Conservation (phyloP, 1,284 basidiomycete species). For the Coniferiporia sulphurascens region DNA sequence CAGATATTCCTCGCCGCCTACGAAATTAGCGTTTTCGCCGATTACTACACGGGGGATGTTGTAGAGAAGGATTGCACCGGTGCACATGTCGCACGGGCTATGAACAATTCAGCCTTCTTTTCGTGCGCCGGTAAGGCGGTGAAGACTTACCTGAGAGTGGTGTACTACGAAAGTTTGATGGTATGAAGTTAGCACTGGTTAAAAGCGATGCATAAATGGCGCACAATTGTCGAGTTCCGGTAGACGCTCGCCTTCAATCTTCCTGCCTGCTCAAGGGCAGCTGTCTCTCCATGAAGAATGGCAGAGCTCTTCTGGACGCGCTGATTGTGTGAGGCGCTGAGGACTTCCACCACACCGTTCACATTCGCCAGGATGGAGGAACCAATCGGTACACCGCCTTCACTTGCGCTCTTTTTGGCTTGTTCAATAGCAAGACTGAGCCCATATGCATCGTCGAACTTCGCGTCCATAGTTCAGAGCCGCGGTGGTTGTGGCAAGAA, state of each 20-base stretch:
- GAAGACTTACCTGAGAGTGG: constrained; percentile 43
- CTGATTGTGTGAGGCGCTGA: constrained; percentile 48
- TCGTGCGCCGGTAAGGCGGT: neutral
- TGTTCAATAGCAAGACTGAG: constrained; percentile 35
- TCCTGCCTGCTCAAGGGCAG: constrained; percentile 47
- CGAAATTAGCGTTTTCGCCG: constrained; percentile 49
- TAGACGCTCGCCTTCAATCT: constrained; percentile 40
- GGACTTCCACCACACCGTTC: constrained; percentile 26
- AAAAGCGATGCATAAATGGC: constrained; percentile 18
- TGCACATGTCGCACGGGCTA: constrained; percentile 61
- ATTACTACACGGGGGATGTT: constrained; percentile 57
- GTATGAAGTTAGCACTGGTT: neutral
- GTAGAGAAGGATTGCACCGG: constrained; percentile 55
- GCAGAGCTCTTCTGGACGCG: constrained; percentile 50
- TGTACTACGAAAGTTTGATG: constrained; percentile 29
- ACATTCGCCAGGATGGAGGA: constrained; percentile 35
- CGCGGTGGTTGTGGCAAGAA: neutral
- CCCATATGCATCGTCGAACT: constrained; percentile 17
- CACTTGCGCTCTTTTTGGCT: constrained; percentile 38
- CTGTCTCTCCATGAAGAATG: constrained; percentile 53
- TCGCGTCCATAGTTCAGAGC: neutral
- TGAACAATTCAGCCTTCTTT: neutral
- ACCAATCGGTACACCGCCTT: constrained; percentile 59
- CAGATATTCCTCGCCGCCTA: constrained; percentile 47
- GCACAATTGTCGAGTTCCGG: constrained; percentile 42